Evolutionary conservation across 148 eudicot species (phyloP), one percentile per base, ranked within the genome.

Genomic region (Cornus suecica): DNA sequence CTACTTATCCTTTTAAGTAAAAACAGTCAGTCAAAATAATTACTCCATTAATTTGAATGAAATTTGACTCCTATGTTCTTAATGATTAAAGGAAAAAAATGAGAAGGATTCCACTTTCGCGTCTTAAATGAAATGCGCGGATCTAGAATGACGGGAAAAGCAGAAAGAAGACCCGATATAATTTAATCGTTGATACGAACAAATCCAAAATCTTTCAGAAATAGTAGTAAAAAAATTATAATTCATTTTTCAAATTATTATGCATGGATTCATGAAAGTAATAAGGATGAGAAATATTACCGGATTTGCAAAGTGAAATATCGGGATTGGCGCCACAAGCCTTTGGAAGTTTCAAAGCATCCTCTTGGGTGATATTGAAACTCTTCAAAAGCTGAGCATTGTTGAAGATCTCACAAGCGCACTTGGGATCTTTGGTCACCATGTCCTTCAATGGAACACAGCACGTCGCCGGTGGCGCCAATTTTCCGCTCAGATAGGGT

Each of bases 271-370:
- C n/a, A n/a, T n/a, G n/a, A n/a, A n/a, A n/a, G n/a, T n/a, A n/a
- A n/a, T n/a, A n/a, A n/a, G n/a, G n/a, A n/a, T n/a, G n/a, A n/a
- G n/a, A n/a, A n/a, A n/a, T n/a, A n/a, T 22, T 66, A 31, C 76
- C 68, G 7, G 16, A 16, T 73, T 73, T 66, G 78, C 78, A 75
- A 3, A 66, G 0, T 13, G 71, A 51, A 1, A 42, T 3, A 66
- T 75, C 78, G 18, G 29, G 25, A 0, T 16, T n/a, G 65, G 72
- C 32, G 10, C 78, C 78, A 32, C 78, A 76, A 24, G 65, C 42
- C 52, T 67, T 68, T 1, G 72, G 48, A 24, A 76, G 78, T n/a
- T 76, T 52, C n/a, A 76, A 22, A 25, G 78, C 78, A 26, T 76
- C 72, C 10, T 48, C 72, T 29, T 67, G 72, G 22, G 72, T 76